Percentiles rank a stretch among this genome's conserved stretches.
Evolutionary conservation across 2,329 filamentous ascomycete genomes (phyloP).

Genomic region (Cordyceps pruinosa): DNA sequence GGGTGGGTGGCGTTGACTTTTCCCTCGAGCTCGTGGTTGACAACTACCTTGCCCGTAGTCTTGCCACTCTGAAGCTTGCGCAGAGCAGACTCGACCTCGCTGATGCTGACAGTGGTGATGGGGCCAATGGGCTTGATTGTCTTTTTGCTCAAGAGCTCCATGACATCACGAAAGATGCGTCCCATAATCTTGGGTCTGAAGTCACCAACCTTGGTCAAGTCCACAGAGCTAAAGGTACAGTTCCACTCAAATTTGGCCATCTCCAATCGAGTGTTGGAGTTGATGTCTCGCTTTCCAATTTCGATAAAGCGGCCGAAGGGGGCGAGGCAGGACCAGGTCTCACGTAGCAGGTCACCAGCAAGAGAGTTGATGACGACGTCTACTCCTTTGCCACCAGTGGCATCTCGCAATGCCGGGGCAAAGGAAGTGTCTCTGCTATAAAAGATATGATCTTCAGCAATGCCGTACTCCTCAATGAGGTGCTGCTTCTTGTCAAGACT

Average conservation of each 20-base stretch:
- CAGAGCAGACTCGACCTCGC: slow-evolving; percentile 32
- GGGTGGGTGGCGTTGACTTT: slow-evolving; percentile 31
- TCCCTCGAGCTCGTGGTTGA: slow-evolving; percentile 35
- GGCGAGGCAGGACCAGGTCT: slow-evolving; percentile 38
- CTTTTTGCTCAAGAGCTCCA: slow-evolving; percentile 27
- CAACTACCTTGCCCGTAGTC: slow-evolving; percentile 36
- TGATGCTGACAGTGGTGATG: slow-evolving; percentile 29
- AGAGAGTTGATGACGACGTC: slow-evolving; percentile 59
- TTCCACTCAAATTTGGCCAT: slow-evolving; percentile 44
- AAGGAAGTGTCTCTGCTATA: slow-evolving; percentile 22
- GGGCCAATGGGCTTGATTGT: slow-evolving; percentile 31
- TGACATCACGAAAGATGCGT: slow-evolving; percentile 31
- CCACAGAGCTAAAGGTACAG: slow-evolving; percentile 39
- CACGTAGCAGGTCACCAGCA: slow-evolving; percentile 33
- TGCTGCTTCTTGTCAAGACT: slow-evolving; percentile 32
- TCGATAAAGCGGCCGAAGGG: slow-evolving; percentile 41
- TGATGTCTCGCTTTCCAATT: slow-evolving; percentile 34
- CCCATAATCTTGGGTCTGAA: slow-evolving; percentile 35
- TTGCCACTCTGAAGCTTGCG: slow-evolving; percentile 29
- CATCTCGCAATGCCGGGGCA: slow-evolving; percentile 16
- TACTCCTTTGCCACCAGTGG: slow-evolving; percentile 46
- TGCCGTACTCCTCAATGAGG: slow-evolving; percentile 29
- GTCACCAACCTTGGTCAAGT: slow-evolving; percentile 37
- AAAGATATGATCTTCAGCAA: slow-evolving; percentile 28
- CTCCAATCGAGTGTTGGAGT: slow-evolving; percentile 36